Conservation (phyloP, 345 rosid genomes). For the Garcia nutans region DNA sequence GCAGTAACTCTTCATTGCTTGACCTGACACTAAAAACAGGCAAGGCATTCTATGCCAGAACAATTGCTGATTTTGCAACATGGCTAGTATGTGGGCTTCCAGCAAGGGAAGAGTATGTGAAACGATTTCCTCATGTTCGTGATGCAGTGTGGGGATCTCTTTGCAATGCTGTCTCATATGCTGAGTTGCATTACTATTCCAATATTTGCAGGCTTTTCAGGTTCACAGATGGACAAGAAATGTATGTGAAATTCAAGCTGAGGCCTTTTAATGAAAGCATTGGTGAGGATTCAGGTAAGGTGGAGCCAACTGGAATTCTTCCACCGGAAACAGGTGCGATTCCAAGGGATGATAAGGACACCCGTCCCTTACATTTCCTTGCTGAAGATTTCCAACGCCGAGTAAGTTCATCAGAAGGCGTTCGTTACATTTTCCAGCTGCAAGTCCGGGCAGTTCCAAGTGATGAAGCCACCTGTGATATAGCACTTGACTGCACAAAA, state of each 20-base stretch:
- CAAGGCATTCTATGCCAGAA: constrained; percentile 62
- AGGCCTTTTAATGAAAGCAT: constrained; percentile 44
- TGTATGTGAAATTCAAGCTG: constrained; percentile 65
- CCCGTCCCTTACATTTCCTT: constrained; percentile 59
- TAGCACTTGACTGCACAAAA: constrained; percentile 60
- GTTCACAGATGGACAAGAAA: constrained; percentile 53
- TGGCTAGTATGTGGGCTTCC: constrained; percentile 73
- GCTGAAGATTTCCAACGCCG: constrained; percentile 55
- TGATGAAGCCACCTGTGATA: constrained; percentile 41
- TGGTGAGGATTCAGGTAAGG: constrained; percentile 55
- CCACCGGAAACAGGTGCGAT: constrained; percentile 84
- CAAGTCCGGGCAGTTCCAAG: constrained; percentile 45
- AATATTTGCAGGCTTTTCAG: constrained; percentile 58
- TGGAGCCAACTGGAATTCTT: constrained; percentile 58
- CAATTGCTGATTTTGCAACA: constrained; percentile 59
- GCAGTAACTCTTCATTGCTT: constrained; percentile 33
- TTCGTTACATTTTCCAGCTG: constrained; percentile 57
- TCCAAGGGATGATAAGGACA: constrained; percentile 52
- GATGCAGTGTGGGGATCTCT: constrained; percentile 70
- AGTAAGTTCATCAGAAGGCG: constrained; percentile 43
- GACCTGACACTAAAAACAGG: constrained; percentile 70
- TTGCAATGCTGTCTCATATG: constrained; percentile 43
- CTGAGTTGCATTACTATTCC: constrained; percentile 59
- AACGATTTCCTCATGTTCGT: constrained; percentile 50
- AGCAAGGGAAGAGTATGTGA: constrained; percentile 60